A percentile compares a stretch with the other conserved stretches of the same genome.
phyloP scores from a whole-genome alignment of 768 basidiomycete species.

The Psilocybe tampanensis region DNA sequence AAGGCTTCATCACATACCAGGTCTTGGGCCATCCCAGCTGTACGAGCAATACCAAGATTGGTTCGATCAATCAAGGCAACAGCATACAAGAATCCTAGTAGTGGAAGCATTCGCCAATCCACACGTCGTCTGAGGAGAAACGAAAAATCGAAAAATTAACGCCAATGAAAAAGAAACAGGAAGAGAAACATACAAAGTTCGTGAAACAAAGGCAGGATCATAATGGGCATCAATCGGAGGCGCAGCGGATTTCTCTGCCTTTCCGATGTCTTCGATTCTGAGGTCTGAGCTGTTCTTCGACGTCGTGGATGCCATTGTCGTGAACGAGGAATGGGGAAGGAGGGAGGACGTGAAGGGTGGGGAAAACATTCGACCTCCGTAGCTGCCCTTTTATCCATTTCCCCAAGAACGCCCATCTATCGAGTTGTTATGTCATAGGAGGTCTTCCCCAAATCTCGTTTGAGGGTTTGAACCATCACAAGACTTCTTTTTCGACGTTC shows the following conservation, averaged over 20 bases:
- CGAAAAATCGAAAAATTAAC: not conserved
- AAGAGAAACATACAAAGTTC: slow-evolving; percentile 17
- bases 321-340: not conserved
- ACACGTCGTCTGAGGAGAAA: slow-evolving; percentile 27
- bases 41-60: slow-evolving; percentile 36
- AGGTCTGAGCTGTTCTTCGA: slow-evolving; percentile 11
- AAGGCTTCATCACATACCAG: slow-evolving; percentile 23
- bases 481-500: not conserved
- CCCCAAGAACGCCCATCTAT: not conserved
- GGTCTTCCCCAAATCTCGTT: not conserved
- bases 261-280: slow-evolving; percentile 15
- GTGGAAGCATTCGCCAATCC: slow-evolving; percentile 37
- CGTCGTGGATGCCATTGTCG: slow-evolving; percentile 1
- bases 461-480: not conserved
- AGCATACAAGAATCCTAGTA: slow-evolving; percentile 36
- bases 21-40: slow-evolving; percentile 39
- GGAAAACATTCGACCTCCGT: not conserved
- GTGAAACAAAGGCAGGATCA: slow-evolving; percentile 18
- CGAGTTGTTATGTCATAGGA: too few relatives aligned
- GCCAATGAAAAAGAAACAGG: not conserved
- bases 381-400: not conserved
- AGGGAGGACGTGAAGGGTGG: too few relatives aligned
- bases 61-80: slow-evolving; percentile 36
- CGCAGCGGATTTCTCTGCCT: slow-evolving; percentile 5
- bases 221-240: slow-evolving; percentile 20